Conservation (phyloP, 2,329 filamentous ascomycete species). For the Botrytis elliptica region DNA sequence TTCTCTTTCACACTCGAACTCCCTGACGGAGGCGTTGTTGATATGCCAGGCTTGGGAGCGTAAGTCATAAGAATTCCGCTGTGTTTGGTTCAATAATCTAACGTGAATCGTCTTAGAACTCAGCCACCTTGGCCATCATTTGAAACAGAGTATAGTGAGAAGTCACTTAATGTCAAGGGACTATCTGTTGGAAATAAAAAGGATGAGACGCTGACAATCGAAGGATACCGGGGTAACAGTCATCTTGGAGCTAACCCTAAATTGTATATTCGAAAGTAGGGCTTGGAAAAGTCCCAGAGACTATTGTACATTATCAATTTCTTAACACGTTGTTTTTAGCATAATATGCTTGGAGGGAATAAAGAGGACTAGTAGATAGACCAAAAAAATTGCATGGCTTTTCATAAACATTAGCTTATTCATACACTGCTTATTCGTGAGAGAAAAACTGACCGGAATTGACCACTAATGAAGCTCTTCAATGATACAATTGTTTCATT, state of each 20-base stretch:
- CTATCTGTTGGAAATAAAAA: background rate
- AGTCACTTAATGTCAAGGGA: background rate
- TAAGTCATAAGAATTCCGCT: background rate
- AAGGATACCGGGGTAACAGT: fast-evolving
- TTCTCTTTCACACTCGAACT: background rate
- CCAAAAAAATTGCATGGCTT: background rate
- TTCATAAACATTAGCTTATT: background rate
- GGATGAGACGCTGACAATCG: background rate
- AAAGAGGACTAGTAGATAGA: background rate
- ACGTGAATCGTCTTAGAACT: background rate
- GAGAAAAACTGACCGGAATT: too few species aligned
- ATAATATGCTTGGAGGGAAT: background rate
- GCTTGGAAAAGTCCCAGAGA: background rate
- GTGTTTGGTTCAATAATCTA: background rate
- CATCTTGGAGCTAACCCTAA: background rate
- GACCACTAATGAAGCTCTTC: too few species aligned
- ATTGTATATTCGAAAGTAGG: background rate
- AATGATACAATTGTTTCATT: too few species aligned
- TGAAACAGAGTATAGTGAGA: background rate
- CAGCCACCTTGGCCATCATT: background rate
- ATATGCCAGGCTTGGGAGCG: background rate
- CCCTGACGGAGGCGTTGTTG: background rate
- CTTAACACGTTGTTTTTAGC: background rate
- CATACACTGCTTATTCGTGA: background rate
- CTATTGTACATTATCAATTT: background rate